Evolutionary conservation across 192 early-diverging fungal species (phyloP), one percentile per base, ranked within the genome.

Genomic region (Mortierella alpina): DNA sequence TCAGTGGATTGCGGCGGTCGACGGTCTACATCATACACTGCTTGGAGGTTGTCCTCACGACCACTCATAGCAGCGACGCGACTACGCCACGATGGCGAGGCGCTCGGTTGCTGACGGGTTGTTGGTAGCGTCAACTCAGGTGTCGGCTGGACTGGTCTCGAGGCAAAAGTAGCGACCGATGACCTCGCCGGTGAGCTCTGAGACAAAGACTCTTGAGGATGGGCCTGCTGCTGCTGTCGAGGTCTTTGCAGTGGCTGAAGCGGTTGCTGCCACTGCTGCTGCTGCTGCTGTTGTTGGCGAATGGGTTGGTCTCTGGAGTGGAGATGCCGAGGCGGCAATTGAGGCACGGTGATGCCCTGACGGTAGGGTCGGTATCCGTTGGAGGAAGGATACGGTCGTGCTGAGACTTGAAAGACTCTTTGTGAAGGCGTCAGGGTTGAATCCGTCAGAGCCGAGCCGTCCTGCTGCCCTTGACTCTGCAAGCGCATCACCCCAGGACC

Each of bases 1-100:
- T 79, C 76, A 7, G 67, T 62, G 5, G 76, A 79, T 45, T 79
- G 66, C 0, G 76, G 76, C 5, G 76, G 76, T 55, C 76, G 64
- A 54, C 64, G 49, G 42, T 79, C 76, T 14, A 79, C 69, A 50
- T 79, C 69, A 42, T 79, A 67, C 2, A 79, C 76, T 7, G 55
- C 12, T 17, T 48, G 53, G 5, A 17, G 4, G 5, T 20, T 47
- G 47, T 31, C 53, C 42, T 39, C 66, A 15, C 61, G 48, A 11
- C 39, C 42, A 7, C 42, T 48, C 49, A 44, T 48, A 0, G 47
- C 31, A 14, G 66, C 53, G 8, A 48, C 55, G 2, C 50, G 20
- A 7, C 15, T 48, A 23, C 53, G 53, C 65, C 53, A 40, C 12
- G 68, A 42, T 31, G 31, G 31, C 31, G 31, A 3, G 31, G 31